Evolutionary conservation across 2,329 filamentous ascomycete species (phyloP).

Genomic region (Didymosphaeria variabile): DNA sequence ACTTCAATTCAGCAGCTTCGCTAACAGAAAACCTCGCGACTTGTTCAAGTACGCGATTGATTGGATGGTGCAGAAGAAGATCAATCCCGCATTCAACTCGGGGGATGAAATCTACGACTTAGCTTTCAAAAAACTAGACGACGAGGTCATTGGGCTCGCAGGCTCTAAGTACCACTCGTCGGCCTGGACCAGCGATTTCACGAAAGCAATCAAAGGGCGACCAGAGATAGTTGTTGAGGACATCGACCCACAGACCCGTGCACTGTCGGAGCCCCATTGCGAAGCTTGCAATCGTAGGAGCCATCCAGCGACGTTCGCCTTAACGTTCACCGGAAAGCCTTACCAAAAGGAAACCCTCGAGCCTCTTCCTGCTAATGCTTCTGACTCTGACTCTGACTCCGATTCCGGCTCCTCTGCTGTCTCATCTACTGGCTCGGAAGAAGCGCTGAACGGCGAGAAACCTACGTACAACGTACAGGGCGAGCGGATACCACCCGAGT

Average conservation of each 20-base stretch:
- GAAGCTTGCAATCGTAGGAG: slow-evolving; percentile 75
- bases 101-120: slow-evolving; percentile 71
- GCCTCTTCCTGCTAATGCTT: slow-evolving; percentile 61
- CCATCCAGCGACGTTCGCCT: slow-evolving; percentile 72
- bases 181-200: slow-evolving; percentile 74
- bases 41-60: slow-evolving; percentile 79
- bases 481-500: slow-evolving; percentile 39
- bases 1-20: slow-evolving; percentile 72
- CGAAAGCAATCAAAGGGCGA: slow-evolving; percentile 69
- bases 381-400: slow-evolving; percentile 31
- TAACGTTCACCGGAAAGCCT: slow-evolving; percentile 70
- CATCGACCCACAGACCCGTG: slow-evolving; percentile 52
- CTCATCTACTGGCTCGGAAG: slow-evolving; percentile 30
- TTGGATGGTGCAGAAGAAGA: slow-evolving; percentile 82
- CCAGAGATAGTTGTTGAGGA: slow-evolving; percentile 52
- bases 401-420: slow-evolving; percentile 35
- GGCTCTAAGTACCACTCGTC: slow-evolving; percentile 76
- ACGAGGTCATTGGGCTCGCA: slow-evolving; percentile 73
- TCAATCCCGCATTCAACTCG: slow-evolving; percentile 74
- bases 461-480: slow-evolving; percentile 36
- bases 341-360: slow-evolving; percentile 74
- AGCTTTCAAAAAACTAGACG: slow-evolving; percentile 75
- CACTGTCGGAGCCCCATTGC: slow-evolving; percentile 56
- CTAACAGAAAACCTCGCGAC: slow-evolving; percentile 73
- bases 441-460: slow-evolving; percentile 33